Evolutionary conservation across 1,284 basidiomycete genomes (phyloP).

Genomic region (Exsudoporus floridanus): DNA sequence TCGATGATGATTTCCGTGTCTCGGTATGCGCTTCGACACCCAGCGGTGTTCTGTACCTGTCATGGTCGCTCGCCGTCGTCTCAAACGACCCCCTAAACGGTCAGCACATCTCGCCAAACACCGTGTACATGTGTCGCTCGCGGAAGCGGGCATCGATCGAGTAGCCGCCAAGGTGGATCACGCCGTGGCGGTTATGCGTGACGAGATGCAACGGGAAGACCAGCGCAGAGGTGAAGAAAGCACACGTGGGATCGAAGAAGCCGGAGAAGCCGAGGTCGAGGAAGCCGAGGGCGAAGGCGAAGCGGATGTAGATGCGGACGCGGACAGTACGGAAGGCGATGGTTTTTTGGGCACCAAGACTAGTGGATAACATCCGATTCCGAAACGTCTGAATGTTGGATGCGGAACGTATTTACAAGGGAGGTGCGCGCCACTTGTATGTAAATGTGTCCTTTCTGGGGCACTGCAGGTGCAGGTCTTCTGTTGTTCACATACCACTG

Average conservation of each 20-base stretch:
- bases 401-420: background rate
- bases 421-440: background rate
- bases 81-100: constrained; percentile 70
- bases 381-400: background rate
- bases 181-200: constrained; percentile 68
- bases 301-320: constrained; percentile 36
- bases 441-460: background rate
- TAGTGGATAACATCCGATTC: constrained; percentile 11
- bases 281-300: constrained; percentile 10
- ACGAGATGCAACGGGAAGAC: constrained; percentile 66
- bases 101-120: constrained; percentile 63
- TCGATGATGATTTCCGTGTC: background rate
- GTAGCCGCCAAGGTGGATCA: constrained; percentile 72
- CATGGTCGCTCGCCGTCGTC: constrained; percentile 84
- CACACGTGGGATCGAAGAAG: constrained; percentile 31
- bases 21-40: background rate
- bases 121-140: constrained; percentile 78
- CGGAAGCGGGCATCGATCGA: constrained; percentile 82
- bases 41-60: constrained; percentile 88
- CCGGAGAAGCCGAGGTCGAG: constrained; percentile 34
- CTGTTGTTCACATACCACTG: background rate
- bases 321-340: constrained; percentile 33
- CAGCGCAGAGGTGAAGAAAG: constrained; percentile 40
- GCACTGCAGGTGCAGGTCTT: background rate
- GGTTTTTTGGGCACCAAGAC: constrained; percentile 30